Evolutionary conservation across 768 basidiomycete species (phyloP).

Genomic region (Dioszegia aurantiaca): DNA sequence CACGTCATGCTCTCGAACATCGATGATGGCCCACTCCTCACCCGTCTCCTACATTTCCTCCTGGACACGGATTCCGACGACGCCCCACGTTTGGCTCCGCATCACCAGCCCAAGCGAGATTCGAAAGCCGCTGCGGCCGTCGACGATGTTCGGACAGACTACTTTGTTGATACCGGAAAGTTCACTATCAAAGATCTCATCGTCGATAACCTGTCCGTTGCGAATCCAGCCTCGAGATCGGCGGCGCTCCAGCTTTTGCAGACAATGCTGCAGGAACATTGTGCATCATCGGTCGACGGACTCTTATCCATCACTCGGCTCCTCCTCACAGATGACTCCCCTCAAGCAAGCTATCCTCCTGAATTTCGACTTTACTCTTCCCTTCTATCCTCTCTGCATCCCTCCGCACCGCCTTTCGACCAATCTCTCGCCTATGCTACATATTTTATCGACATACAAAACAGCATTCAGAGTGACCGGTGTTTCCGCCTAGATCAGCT

Average conservation of each 20-base stretch:
- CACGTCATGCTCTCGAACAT: slow-evolving; percentile 59
- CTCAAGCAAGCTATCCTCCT: slow-evolving; percentile 30
- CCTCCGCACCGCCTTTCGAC: slow-evolving; percentile 24
- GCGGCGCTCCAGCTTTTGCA: slow-evolving; percentile 78
- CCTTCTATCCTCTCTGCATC: slow-evolving; percentile 41
- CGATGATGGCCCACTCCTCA: slow-evolving; percentile 38
- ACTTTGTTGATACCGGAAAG: slow-evolving; percentile 80
- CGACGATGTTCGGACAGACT: slow-evolving; percentile 68
- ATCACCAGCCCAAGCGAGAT: slow-evolving; percentile 8
- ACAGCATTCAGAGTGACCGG: slow-evolving; percentile 71
- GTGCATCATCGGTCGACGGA: slow-evolving; percentile 62
- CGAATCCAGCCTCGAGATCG: slow-evolving; percentile 62
- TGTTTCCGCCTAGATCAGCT: slow-evolving; percentile 68
- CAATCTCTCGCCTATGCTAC: slow-evolving; percentile 52
- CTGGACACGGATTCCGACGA: slow-evolving; percentile 23
- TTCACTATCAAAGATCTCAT: slow-evolving; percentile 90
- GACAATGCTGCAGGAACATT: slow-evolving; percentile 69
- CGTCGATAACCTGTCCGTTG: slow-evolving; percentile 71
- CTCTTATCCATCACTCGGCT: slow-evolving; percentile 71
- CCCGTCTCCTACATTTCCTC: slow-evolving; percentile 23
- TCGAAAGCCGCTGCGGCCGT: slow-evolving; percentile 67
- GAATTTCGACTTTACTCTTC: slow-evolving; percentile 45
- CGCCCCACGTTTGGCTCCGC: background rate
- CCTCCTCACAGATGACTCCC: slow-evolving; percentile 46
- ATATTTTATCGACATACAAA: slow-evolving; percentile 62